These are phyloP conservation scores for Kodamaea alishanica DNA, from an alignment of 1,139 yeast species.

Conservation along the genomic window DNA sequence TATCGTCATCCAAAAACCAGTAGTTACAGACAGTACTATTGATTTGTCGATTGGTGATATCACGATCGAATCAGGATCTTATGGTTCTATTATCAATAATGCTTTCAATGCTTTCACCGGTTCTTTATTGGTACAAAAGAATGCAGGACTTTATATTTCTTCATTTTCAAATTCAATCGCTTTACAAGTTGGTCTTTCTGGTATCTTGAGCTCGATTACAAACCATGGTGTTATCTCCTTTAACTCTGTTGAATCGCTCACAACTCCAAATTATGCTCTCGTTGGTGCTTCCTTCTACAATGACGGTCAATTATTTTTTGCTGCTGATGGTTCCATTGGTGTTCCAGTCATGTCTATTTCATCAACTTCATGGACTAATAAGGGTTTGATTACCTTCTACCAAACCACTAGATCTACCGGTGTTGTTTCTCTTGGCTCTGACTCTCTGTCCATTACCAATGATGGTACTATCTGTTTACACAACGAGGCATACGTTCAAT, in stretches of 20 bases:
- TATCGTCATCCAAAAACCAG: conserved; percentile 3
- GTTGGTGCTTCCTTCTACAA: conserved; percentile 11
- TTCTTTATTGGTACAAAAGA: conserved; percentile 10
- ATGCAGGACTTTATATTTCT: conserved; percentile 13
- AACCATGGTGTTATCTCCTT: conserved; percentile 13
- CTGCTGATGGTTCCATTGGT: conserved; percentile 10
- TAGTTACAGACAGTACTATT: conserved; percentile 11
- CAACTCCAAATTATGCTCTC: conserved; percentile 9
- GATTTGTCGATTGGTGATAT: conserved; percentile 9
- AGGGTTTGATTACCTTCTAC: conserved; percentile 13
- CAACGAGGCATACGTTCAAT: conserved; percentile 22
- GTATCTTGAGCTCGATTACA: conserved; percentile 6
- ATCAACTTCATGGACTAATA: conserved; percentile 12
- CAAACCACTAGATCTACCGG: conserved; percentile 10
- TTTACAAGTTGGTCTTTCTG: conserved; percentile 10
- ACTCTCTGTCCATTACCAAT: conserved; percentile 11
- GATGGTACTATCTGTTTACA: conserved; percentile 30
- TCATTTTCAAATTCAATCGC: conserved; percentile 8
- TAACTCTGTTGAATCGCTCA: conserved; percentile 10
- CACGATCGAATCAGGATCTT: conserved; percentile 11
- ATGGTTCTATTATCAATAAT: conserved; percentile 14
- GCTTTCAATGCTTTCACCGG: conserved; percentile 12
- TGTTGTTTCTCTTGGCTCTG: conserved; percentile 10
- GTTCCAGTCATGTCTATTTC: conserved; percentile 12
- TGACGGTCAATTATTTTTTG: conserved; percentile 13